Base-by-base conservation (phyloP, 2,329 filamentous ascomycete genomes). In the Scleromitrula shiraiana region DNA sequence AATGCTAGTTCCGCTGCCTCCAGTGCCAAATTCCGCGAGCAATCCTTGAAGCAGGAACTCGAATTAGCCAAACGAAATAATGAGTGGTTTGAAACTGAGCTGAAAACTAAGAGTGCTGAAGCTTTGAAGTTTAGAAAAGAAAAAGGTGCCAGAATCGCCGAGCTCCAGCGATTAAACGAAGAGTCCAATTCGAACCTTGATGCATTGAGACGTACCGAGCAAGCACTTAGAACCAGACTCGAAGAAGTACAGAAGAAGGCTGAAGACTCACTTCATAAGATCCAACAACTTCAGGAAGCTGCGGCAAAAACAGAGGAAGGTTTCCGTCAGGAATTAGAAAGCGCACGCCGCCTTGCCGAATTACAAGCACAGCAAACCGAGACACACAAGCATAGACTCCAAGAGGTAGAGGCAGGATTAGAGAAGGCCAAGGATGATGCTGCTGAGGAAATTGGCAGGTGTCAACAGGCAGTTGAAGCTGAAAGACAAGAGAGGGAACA, bases 101-200 rank as follows among this genome's bases (percentile, higher is more conserved):
- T 97, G 19, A 91, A 95, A 70, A 90, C 87, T 0, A 95, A 95
- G 69, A 83, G 79, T 53, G 79, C 83, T 7, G 93, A 98, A 64
- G 82, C 88, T 40, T 78, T 91, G 56, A 95, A 90, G 62, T 91
- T 86, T 67, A 82, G 93, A 54, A 97, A 95, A 64, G 93, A 98
- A 64, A 97, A 96, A 74, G 87, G 87, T 53, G 83, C 88, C 1
- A 85, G 87, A 32, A 88, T 97, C 58, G 79, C 89, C 7, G 87
- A 94, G 60, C 78, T 98, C 23, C 87, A 96, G 66, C 85, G 89
- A 45, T 80, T 85, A 52, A 86, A 91, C 57, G 91, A 97, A 57
- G 93, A 98, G 56, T 80, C 85, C 37, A 82, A 77, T 54, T 83
- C 85, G 17, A 83, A 78, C 26, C 76, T 89, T 44, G 88, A 95